Evolutionary conservation across 371 early-diverging fungal genomes (phyloP), one percentile per base, ranked within the genome.

Genomic region (Circinella minor): DNA sequence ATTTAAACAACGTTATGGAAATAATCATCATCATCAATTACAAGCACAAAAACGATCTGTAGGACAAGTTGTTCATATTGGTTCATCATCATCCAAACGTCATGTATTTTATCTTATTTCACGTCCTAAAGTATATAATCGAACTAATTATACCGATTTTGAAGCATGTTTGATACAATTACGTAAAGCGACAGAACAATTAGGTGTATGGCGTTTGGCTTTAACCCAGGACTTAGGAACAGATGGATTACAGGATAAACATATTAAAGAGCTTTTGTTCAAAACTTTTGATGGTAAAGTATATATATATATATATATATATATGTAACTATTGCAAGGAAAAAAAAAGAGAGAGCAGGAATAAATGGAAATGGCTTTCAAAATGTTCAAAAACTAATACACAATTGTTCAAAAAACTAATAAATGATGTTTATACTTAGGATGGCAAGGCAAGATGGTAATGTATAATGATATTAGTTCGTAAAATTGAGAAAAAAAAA

Each of bases 401-500:
- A 61, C 37, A 14, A 51, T 51, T 7, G 6, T 27, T 61, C 4
- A 15, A 27, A 27, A 27, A 27, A 27, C 27, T 27, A 27, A 27
- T 27, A 27, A 27, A 27, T 27, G 27, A 27, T 0, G 27, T 27
- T 27, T 13, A 37, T 68, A 27, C 27, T 27, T 27, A 77, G 77
- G 77, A 27, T 77, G 77, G 77, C 69, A 65, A 48, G 77, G 77
- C 51, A 77, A 77, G 68, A 72, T 77, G 74, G 51, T 72, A 46
- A 77, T 77, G 77, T 77, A 57, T 27, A 18, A 57, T 34, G 36
- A n/a, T 57, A 27, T 27, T 14, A 57, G 36, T 14, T 4, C 27
- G 18, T 57, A 34, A 57, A 18, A 57, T 15, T 13, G 11, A 11
- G 9, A 39, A 9, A 39, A 39, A 9, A 39, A 39, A 9, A 39